Evolutionary conservation across 2,329 filamentous ascomycete genomes (phyloP), one percentile per base, ranked within the genome.

Genomic region (Calonectria naviculata): DNA sequence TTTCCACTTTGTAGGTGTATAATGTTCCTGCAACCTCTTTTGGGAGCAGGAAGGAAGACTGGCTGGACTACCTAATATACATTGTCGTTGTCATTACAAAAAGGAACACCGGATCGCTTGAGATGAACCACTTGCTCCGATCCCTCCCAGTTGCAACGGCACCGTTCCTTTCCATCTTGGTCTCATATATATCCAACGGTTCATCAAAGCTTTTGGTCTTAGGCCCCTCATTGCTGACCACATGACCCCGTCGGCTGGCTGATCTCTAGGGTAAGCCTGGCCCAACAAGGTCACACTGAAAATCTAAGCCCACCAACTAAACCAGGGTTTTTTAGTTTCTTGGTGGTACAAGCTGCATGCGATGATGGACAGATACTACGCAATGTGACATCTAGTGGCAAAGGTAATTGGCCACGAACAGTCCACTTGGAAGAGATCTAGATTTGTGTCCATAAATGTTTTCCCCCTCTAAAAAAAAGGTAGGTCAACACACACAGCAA

Each of bases 221-320:
- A n/a, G n/a, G n/a, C n/a, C n/a, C n/a, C n/a, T n/a, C 36, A 10
- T 26, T 21, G 56, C 29, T 58, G 47, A 19, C 47, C 68, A 71
- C 58, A 67, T 71, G 68, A 67, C 49, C 9, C 5, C 31, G 19
- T 21, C 19, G 29, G 8, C 46, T 34, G 34, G 42, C 6, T 44
- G 65, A 58, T 58, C 31, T 71, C 65, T 60, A 71, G 69, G 69
- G 69, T 71, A 71, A 62, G 68, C 56, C 7, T 24, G 36, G 68
- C 46, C 17, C 21, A 17, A 3, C 19, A 24, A 24, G 54, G 67
- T 65, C 61, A 69, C 61, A 65, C 42, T 61, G 31, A 21, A 42
- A 28, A 41, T 26, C 34, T 24, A 24, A 70, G 62, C 67, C 67
- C 52, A 63, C 36, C 38, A 54, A 60, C 10, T 29, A 44, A 69